Conservation (phyloP, 2,329 filamentous ascomycete genomes). For the Fusarium newnesense region DNA sequence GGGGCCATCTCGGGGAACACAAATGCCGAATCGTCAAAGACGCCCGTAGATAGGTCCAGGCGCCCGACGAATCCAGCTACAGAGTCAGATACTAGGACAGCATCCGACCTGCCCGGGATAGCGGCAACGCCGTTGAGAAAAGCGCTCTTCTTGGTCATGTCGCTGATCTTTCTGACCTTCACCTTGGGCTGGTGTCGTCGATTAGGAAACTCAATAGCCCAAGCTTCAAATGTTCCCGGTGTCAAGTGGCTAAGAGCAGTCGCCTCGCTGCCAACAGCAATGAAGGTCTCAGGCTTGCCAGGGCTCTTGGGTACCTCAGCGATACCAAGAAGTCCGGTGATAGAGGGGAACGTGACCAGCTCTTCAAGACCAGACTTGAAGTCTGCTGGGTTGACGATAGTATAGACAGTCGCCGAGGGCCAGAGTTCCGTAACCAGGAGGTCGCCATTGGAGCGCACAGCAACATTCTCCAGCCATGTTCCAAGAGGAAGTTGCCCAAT, state of each 20-base stretch:
- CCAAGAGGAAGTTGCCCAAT: neutral
- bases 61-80: constrained; percentile 1
- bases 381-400: neutral
- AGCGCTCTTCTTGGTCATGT: constrained; percentile 3
- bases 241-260: constrained; percentile 3
- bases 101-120: neutral
- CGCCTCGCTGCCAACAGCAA: constrained; percentile 8
- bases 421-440: constrained; percentile 1
- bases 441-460: neutral
- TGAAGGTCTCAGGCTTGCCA: constrained; percentile 1
- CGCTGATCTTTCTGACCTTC: constrained; percentile 2
- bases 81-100: constrained; percentile 9
- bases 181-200: neutral
- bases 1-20: constrained; percentile 8
- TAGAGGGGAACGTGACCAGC: neutral
- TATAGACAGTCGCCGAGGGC: constrained; percentile 1
- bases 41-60: neutral
- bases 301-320: neutral
- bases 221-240: constrained; percentile 10
- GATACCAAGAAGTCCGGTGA: constrained; percentile 3
- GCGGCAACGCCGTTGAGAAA: constrained; percentile 14
- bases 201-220: neutral
- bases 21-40: constrained; percentile 1
- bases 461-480: neutral
- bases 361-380: neutral